A percentile compares a stretch with the other conserved stretches of the same genome.
phyloP scores from a whole-genome alignment of 2,329 filamentous ascomycete species.

The Fusarium paranaense region DNA sequence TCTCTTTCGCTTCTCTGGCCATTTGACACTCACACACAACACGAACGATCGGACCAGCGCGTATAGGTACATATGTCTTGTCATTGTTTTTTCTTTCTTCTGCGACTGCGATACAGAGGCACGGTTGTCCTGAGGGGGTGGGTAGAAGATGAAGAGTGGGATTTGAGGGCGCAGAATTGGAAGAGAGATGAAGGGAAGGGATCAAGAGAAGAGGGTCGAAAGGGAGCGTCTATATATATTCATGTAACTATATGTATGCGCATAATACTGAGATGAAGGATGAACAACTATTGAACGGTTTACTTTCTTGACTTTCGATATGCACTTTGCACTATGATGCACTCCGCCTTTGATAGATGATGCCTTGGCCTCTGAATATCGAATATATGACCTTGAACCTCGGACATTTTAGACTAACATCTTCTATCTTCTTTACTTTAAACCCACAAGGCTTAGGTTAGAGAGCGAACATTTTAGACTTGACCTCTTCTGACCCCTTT shows the following conservation, averaged over 20 bases:
- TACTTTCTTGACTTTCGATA: background rate
- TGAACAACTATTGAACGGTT: slow-evolving; percentile 24
- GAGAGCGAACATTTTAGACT: background rate
- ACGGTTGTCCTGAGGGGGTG: background rate
- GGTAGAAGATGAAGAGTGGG: background rate
- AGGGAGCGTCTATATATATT: slow-evolving; percentile 31
- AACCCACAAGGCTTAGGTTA: background rate
- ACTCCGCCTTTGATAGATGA: background rate
- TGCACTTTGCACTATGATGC: background rate
- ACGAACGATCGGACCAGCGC: slow-evolving; percentile 9
- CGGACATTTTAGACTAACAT: background rate
- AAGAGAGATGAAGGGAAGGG: background rate
- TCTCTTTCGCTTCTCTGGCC: background rate
- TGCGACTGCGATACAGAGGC: background rate
- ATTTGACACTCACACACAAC: background rate
- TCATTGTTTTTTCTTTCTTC: background rate
- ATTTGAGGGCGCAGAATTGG: background rate
- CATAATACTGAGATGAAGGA: slow-evolving; percentile 34
- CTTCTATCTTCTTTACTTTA: background rate
- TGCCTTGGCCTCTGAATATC: background rate
- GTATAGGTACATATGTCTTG: slow-evolving; percentile 27
- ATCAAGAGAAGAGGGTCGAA: background rate
- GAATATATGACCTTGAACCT: background rate
- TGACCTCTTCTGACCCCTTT: background rate
- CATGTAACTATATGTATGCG: slow-evolving; percentile 38